Conservation (phyloP, 169 alveolate genomes). For the Theileria equi region DNA sequence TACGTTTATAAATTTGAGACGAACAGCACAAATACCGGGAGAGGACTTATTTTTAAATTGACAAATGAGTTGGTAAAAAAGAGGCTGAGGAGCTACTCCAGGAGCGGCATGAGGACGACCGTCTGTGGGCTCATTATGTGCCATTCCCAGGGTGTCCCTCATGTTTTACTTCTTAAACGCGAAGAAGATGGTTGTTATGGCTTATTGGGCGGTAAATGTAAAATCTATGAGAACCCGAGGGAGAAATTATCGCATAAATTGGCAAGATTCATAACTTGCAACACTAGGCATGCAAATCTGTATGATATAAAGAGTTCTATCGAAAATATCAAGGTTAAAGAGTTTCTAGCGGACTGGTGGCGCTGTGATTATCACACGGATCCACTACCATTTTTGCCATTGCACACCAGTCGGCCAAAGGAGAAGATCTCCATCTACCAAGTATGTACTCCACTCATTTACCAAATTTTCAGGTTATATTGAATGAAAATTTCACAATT, state of each 20-base stretch:
- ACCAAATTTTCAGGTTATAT: constrained; percentile 20
- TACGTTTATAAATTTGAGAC: constrained; percentile 29
- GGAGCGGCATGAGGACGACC: constrained; percentile 67
- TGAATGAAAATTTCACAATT: constrained; percentile 30
- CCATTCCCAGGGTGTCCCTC: constrained; percentile 72
- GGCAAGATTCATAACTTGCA: constrained; percentile 57
- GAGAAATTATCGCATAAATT: constrained; percentile 63
- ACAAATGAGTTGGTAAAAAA: constrained; percentile 29
- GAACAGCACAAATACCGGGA: constrained; percentile 31
- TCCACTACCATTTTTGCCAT: constrained; percentile 69
- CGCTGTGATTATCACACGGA: constrained; percentile 63
- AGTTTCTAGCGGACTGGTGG: constrained; percentile 74
- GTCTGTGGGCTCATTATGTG: constrained; percentile 69
- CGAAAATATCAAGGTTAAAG: constrained; percentile 67
- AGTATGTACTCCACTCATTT: constrained; percentile 9
- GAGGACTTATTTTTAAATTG: constrained; percentile 28
- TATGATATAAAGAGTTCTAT: constrained; percentile 37
- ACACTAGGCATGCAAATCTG: constrained; percentile 23
- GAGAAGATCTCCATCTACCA: constrained; percentile 66
- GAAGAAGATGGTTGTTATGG: constrained; percentile 46
- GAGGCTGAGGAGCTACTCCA: constrained; percentile 62
- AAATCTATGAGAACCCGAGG: constrained; percentile 62
- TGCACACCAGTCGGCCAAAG: constrained; percentile 66
- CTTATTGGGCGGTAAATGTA: constrained; percentile 70
- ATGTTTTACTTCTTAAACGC: constrained; percentile 46